phyloP scores from a whole-genome alignment of 345 rosid species.

The Eucalyptus dawsonii region DNA sequence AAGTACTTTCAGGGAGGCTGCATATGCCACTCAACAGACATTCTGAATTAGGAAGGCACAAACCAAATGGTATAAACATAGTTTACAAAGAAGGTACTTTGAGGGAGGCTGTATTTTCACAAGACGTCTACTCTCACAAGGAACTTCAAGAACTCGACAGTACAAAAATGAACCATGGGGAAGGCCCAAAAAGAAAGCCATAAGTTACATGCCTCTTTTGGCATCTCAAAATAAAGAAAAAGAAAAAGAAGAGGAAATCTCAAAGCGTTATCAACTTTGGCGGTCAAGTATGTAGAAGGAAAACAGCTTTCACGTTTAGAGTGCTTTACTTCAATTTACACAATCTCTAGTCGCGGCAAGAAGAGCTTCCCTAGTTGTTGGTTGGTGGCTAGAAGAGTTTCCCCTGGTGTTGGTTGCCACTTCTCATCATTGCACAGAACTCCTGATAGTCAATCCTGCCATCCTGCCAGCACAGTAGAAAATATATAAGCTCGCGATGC shows the following conservation, averaged over 20 bases:
- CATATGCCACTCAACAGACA: too few species aligned
- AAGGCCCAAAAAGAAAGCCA: not conserved
- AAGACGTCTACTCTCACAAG: not conserved
- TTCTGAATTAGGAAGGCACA: too few species aligned
- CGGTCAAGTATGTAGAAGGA: not conserved
- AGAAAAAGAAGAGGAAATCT: not conserved
- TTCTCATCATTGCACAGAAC: constrained; percentile 81
- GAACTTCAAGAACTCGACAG: not conserved
- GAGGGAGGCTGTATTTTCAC: not conserved
- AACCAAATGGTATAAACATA: too few species aligned
- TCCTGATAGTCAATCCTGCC: constrained; percentile 85
- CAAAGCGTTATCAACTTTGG: not conserved
- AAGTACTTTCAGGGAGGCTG: too few species aligned
- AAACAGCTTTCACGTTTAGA: not conserved
- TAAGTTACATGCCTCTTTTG: not conserved
- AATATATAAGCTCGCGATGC: not conserved
- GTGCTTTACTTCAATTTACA: not conserved
- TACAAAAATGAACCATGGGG: not conserved
- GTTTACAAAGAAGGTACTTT: not conserved
- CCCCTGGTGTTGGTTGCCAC: constrained; percentile 51
- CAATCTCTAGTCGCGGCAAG: not conserved
- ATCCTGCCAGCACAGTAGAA: constrained; percentile 29
- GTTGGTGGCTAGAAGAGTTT: constrained; percentile 17
- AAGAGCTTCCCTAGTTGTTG: not conserved
- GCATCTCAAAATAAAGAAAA: not conserved